These are phyloP conservation scores for Potentilla sterilis DNA, from an alignment of 306 rosid genomes.

Conservation along the genomic window DNA sequence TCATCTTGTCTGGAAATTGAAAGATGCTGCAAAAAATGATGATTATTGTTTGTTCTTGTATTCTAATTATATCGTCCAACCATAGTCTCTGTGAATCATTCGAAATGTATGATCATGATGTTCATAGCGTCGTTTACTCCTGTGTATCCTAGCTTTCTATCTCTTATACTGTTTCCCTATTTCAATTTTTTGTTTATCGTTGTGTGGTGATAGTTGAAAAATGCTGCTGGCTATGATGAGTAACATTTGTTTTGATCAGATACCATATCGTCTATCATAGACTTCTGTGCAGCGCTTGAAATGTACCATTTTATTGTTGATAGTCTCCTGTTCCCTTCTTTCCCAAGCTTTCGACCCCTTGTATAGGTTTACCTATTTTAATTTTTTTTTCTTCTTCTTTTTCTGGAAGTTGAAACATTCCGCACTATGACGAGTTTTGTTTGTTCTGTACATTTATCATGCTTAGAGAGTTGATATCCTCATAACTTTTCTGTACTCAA, in stretches of 20 bases:
- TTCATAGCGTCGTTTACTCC: background rate
- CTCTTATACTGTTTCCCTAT: background rate
- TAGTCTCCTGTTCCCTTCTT: background rate
- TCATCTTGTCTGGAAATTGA: slow-evolving; percentile 1
- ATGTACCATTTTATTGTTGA: background rate
- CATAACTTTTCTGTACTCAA: background rate
- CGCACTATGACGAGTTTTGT: background rate
- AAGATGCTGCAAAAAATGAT: slow-evolving; percentile 1
- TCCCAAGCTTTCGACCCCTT: background rate
- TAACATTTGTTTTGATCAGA: background rate
- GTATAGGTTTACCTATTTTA: background rate
- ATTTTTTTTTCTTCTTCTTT: background rate
- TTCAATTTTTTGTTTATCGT: background rate
- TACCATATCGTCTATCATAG: background rate
- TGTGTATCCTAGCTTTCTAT: background rate
- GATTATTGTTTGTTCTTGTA: background rate
- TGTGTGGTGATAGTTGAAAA: background rate
- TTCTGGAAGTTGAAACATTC: slow-evolving; percentile 7
- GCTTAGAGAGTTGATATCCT: background rate
- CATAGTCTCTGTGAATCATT: background rate
- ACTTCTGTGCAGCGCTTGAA: background rate
- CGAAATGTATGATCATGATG: background rate
- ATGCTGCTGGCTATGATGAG: background rate
- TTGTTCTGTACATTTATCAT: background rate
- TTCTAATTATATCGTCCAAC: background rate